Base-by-base conservation (phyloP, 257 asterid genomes). In the Perilla frutescens region DNA sequence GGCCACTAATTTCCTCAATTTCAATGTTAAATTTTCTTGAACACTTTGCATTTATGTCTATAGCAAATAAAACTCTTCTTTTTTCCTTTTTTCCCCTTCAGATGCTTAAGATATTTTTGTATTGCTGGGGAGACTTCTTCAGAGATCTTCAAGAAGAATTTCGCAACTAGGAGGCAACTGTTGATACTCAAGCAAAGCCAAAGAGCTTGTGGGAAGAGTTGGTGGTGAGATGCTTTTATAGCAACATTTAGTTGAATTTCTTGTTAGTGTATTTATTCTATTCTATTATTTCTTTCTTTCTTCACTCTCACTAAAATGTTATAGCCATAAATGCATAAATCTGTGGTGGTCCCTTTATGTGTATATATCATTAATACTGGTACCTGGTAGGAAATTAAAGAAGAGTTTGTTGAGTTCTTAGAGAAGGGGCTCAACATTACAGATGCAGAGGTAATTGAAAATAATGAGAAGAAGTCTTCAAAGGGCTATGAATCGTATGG, bases 121-220 rank as follows among this genome's bases (percentile, higher is more conserved):
- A 66, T 66, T 73, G 56, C 47, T 83, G 82, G 89, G 98, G 70
- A 84, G 98, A 93, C 84, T 91, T 93, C 76, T 88, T 93, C 72
- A 88, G 81, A 86, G 98, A 93, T 82, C 90, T 93, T 78, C 91
- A 93, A 84, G 93, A 89, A 86, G 96, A 93, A 82, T 91, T 84
- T 72, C 88, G 77, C 66, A 93, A 89, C 80, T 93, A 96, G 98
- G 98, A 93, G 75, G 88, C 88, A 59, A 81, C 63, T 69, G 87
- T 76, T 72, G 79, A n/a, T n/a, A n/a, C n/a, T n/a, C n/a, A n/a
- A n/a, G n/a, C n/a, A n/a, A n/a, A n/a, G n/a, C n/a, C n/a, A n/a
- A n/a, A n/a, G n/a, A n/a, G n/a, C n/a, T n/a, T n/a, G n/a, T n/a
- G n/a, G n/a, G n/a, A n/a, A n/a, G 98, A 93, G 74, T 49, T 93